These are phyloP conservation scores for Coffea canephora DNA, from an alignment of 257 asterid genomes.

Conservation along the genomic window DNA sequence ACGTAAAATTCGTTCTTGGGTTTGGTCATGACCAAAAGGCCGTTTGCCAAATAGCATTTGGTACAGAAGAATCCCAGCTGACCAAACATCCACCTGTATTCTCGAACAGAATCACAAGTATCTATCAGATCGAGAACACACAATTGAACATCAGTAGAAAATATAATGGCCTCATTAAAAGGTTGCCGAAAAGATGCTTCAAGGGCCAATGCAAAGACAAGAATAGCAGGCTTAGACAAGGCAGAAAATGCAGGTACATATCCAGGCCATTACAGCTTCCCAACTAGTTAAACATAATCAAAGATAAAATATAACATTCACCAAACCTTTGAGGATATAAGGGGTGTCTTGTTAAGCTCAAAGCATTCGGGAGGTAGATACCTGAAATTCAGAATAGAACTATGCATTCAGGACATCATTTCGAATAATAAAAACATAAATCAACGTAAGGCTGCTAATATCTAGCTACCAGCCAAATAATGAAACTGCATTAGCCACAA, in stretches of 20 bases:
- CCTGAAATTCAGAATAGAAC: constrained; percentile 45
- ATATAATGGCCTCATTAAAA: background rate
- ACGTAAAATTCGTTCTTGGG: constrained; percentile 90
- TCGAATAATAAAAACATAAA: background rate
- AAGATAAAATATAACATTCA: background rate
- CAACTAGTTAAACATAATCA: background rate
- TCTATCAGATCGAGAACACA: background rate
- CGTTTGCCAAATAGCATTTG: constrained; percentile 95
- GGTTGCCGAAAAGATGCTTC: background rate
- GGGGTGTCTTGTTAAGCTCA: constrained; percentile 93
- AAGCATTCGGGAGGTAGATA: constrained; percentile 99
- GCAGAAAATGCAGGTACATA: background rate
- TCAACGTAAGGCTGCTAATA: background rate
- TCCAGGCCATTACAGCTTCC: background rate
- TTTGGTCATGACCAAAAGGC: constrained; percentile 97
- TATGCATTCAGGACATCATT: background rate
- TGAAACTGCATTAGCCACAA: background rate
- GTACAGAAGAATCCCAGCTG: constrained; percentile 86
- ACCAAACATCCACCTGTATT: constrained; percentile 97
- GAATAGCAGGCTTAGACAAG: background rate
- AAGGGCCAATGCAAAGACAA: background rate
- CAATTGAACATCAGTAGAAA: background rate
- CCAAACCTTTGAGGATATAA: constrained; percentile 94
- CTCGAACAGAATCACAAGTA: constrained; percentile 4
- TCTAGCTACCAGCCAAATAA: background rate